Evolutionary conservation across 176 grass and related monocot species (phyloP).

Genomic region (Rhynchospora breviuscula): DNA sequence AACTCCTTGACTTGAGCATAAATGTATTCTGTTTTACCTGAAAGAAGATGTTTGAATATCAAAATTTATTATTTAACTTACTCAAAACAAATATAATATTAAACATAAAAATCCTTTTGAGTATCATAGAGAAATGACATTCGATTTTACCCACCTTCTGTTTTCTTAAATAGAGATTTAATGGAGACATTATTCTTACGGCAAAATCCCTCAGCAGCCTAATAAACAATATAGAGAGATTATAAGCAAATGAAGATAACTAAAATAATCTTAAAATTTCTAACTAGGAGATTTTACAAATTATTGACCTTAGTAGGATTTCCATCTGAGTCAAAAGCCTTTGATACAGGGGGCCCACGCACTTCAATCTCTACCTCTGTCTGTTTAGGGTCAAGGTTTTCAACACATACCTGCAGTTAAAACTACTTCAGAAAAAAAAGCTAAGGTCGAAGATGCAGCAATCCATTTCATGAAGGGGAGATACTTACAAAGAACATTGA

Average conservation of each 20-base stretch:
- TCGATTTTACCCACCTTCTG: constrained; percentile 43
- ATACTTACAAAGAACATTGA: neutral
- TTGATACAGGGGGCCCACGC: constrained; percentile 76
- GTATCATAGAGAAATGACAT: neutral
- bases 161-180: constrained; percentile 54
- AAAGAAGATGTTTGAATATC: neutral
- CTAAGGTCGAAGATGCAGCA: neutral
- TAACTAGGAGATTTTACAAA: constrained; percentile 26
- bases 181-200: constrained; percentile 62
- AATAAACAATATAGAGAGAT: constrained; percentile 40
- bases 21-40: constrained; percentile 97
- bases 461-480: neutral
- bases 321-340: constrained; percentile 80
- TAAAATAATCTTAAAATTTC: constrained; percentile 17
- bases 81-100: neutral
- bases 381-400: constrained; percentile 65
- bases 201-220: constrained; percentile 92
- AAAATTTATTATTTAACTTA: neutral
- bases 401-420: constrained; percentile 63
- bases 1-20: constrained; percentile 63
- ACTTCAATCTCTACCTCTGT: constrained; percentile 68
- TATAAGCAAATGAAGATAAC: neutral
- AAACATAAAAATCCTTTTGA: neutral
- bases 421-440: neutral
- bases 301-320: constrained; percentile 76